phyloP scores from a whole-genome alignment of 2,329 filamentous ascomycete species.

The Penicillium psychrosexuale region DNA sequence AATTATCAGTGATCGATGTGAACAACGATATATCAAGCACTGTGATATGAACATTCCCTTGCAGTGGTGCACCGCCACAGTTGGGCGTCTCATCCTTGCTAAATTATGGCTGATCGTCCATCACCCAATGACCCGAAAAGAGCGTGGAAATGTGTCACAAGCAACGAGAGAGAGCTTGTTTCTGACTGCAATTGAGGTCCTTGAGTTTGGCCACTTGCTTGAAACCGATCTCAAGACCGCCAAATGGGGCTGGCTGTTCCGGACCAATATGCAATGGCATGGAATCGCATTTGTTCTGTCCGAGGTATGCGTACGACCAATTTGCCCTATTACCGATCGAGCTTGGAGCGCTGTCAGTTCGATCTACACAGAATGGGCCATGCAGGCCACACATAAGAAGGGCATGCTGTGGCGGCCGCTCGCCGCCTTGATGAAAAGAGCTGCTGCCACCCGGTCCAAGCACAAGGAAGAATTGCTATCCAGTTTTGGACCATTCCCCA shows the following conservation, averaged over 20 bases:
- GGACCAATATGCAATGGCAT: constrained; percentile 65
- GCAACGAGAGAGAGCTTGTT: constrained; percentile 68
- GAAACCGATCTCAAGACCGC: constrained; percentile 60
- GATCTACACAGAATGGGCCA: constrained; percentile 40
- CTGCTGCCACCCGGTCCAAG: constrained; percentile 52
- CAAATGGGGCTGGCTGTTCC: constrained; percentile 65
- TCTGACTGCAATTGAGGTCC: constrained; percentile 68
- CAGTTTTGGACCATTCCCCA: constrained; percentile 18
- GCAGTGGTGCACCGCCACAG: constrained; percentile 66
- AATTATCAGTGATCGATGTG: constrained; percentile 53
- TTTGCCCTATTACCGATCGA: constrained; percentile 56
- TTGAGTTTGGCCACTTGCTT: constrained; percentile 67
- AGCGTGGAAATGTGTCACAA: constrained; percentile 55
- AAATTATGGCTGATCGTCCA: constrained; percentile 78
- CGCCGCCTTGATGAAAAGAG: constrained; percentile 59
- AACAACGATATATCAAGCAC: constrained; percentile 55
- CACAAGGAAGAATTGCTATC: constrained; percentile 39
- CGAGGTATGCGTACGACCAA: constrained; percentile 57
- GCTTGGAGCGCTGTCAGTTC: constrained; percentile 58
- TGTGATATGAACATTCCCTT: constrained; percentile 53
- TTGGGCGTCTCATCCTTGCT: constrained; percentile 68
- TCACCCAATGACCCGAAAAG: constrained; percentile 65
- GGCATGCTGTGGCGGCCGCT: constrained; percentile 64
- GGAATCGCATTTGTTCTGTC: constrained; percentile 60
- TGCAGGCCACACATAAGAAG: constrained; percentile 42